phyloP scores from a whole-genome alignment of 345 rosid species.

The Brassica napus region Da-Ae NC_063451.1:46718001-46718500 shows the following conservation, averaged over 20 bases:
- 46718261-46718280: neutral
- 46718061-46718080: constrained; percentile 48
- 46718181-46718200: no score
- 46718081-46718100: constrained; percentile 35
- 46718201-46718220: no score
- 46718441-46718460: constrained; percentile 24
- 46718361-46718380: constrained; percentile 18
- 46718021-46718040: constrained; percentile 52
- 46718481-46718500: constrained; percentile 16
- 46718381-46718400: constrained; percentile 14
- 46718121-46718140: no score
- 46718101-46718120: neutral
- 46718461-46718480: constrained; percentile 18
- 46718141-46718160: neutral
- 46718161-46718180: no score
- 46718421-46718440: constrained; percentile 15
- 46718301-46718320: neutral
- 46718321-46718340: neutral
- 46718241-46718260: neutral
- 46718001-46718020: constrained; percentile 43
- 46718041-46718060: constrained; percentile 33
- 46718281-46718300: neutral
- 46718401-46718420: constrained; percentile 18
- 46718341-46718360: neutral
- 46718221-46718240: neutral